phyloP scores from a whole-genome alignment of 83 land plant species.

The Thuja plicata region DNA sequence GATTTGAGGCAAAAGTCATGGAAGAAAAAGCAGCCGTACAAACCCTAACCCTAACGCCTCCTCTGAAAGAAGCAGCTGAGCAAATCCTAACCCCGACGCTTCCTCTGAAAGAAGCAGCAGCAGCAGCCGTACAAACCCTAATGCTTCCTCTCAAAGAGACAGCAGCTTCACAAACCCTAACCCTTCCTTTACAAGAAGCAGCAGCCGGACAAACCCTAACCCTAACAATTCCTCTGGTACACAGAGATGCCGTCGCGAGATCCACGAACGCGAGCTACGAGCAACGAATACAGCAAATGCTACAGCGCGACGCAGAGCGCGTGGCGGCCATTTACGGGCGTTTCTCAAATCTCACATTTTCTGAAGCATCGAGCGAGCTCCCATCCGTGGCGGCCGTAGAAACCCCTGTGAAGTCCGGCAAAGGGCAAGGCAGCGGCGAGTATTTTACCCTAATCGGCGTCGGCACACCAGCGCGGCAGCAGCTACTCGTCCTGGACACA shows the following conservation, averaged over 20 bases:
- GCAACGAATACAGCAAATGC: background rate
- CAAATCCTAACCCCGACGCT: background rate
- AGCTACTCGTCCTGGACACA: conserved; percentile 59
- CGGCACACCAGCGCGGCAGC: conserved; percentile 40
- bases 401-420: conserved; percentile 36
- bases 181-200: background rate
- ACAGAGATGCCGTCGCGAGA: background rate
- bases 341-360: background rate
- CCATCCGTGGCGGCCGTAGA: background rate
- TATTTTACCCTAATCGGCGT: conserved; percentile 53
- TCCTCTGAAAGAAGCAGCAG: background rate
- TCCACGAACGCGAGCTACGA: background rate
- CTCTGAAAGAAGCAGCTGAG: background rate
- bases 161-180: background rate
- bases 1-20: background rate
- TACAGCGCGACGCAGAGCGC: background rate
- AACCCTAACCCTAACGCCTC: background rate
- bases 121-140: background rate
- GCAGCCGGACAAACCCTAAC: background rate
- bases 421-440: conserved; percentile 40
- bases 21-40: background rate
- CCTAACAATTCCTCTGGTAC: background rate
- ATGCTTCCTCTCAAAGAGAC: background rate
- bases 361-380: too few relatives aligned
- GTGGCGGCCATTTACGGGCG: background rate